These are phyloP conservation scores for Periconia sp. DNA, from an alignment of 2,329 filamentous ascomycete genomes.

Conservation along the genomic window DNA sequence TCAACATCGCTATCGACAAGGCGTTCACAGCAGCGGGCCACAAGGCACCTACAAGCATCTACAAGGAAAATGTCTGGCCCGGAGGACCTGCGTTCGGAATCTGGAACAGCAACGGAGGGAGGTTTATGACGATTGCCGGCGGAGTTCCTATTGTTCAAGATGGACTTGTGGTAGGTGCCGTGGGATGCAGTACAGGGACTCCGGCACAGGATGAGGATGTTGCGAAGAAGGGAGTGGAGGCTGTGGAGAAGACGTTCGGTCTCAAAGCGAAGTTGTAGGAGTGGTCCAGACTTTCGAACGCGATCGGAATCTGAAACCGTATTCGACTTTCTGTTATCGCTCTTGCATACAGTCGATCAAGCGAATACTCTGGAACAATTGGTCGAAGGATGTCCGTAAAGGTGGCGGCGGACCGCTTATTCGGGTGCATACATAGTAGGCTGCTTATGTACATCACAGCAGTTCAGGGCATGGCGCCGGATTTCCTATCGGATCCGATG, in stretches of 20 bases:
- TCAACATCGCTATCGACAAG: slow-evolving; percentile 69
- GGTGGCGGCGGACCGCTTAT: too few relatives aligned
- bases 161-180: slow-evolving; percentile 59
- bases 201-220: slow-evolving; percentile 62
- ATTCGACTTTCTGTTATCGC: too few relatives aligned
- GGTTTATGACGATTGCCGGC: slow-evolving; percentile 61
- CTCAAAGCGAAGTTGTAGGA: slow-evolving; percentile 49
- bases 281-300: too few relatives aligned
- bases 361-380: too few relatives aligned
- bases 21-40: slow-evolving; percentile 65
- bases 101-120: slow-evolving; percentile 58
- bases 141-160: slow-evolving; percentile 58
- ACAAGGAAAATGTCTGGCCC: slow-evolving; percentile 61
- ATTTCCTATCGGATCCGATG: too few relatives aligned
- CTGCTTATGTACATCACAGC: too few relatives aligned
- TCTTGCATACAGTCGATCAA: too few relatives aligned
- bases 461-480: too few relatives aligned
- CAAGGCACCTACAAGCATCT: slow-evolving; percentile 57
- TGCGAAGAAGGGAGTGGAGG: slow-evolving; percentile 59
- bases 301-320: too few relatives aligned
- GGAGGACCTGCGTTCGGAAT: slow-evolving; percentile 60
- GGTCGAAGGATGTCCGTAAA: too few relatives aligned
- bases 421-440: too few relatives aligned
- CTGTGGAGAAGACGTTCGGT: slow-evolving; percentile 46
- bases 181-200: slow-evolving; percentile 62